Percentiles rank a stretch among this genome's conserved stretches.
Evolutionary conservation across 441 rosid species (phyloP).

Genomic region (Erysimum cheiri): DNA sequence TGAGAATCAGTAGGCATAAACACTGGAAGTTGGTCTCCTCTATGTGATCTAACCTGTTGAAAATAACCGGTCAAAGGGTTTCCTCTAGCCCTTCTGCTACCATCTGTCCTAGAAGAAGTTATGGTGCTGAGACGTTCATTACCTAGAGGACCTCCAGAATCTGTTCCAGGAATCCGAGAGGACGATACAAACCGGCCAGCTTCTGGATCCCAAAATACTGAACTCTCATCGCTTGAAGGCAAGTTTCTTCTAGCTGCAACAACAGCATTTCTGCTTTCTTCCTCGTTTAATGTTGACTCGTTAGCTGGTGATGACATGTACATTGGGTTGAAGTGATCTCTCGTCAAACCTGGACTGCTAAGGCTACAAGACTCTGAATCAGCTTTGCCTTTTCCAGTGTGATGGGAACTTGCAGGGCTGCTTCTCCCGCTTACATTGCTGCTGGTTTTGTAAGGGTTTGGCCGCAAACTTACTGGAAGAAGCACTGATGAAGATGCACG

Average conservation of each 20-base stretch:
- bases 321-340: constrained; percentile 81
- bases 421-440: constrained; percentile 71
- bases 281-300: constrained; percentile 62
- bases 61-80: constrained; percentile 49
- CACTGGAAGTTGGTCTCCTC: constrained; percentile 88
- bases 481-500: constrained; percentile 91
- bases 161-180: constrained; percentile 59
- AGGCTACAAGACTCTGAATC: constrained; percentile 61
- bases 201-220: constrained; percentile 90
- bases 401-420: constrained; percentile 69
- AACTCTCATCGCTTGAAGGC: constrained; percentile 33
- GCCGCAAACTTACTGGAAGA: constrained; percentile 63
- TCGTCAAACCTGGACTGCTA: constrained; percentile 52
- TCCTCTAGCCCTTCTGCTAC: constrained; percentile 50
- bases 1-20: constrained; percentile 83
- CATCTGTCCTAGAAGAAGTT: constrained; percentile 40
- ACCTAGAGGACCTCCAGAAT: constrained; percentile 68
- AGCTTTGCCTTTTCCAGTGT: constrained; percentile 62
- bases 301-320: constrained; percentile 61
- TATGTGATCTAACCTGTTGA: constrained; percentile 68
- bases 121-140: constrained; percentile 58
- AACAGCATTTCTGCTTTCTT: constrained; percentile 46
- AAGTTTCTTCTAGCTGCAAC: constrained; percentile 32
- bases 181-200: constrained; percentile 88
- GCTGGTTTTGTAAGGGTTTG: constrained; percentile 58